These are phyloP conservation scores for Gelatoporia subvermispora DNA, from an alignment of 768 basidiomycete genomes.

Conservation along the genomic window DNA sequence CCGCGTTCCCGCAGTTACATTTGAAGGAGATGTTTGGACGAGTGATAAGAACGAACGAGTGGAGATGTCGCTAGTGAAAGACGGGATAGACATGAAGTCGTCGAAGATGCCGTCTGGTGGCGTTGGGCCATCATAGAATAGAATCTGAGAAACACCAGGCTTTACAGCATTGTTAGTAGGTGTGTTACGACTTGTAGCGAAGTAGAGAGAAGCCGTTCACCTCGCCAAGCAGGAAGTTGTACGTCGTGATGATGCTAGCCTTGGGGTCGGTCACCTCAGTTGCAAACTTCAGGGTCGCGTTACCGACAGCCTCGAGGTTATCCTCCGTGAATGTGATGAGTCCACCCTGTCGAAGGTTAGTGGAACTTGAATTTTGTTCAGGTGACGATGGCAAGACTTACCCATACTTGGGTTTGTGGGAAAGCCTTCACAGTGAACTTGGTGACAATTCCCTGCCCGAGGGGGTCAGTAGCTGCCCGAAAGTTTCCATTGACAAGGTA, in stretches of 20 bases:
- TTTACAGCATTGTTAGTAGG: background rate
- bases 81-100: conserved; percentile 42
- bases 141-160: conserved; percentile 17
- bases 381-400: conserved; percentile 25
- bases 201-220: conserved; percentile 22
- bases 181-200: too few species aligned
- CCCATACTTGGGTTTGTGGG: conserved; percentile 58
- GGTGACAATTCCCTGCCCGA: conserved; percentile 54
- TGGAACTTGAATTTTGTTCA: background rate
- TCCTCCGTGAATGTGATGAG: conserved; percentile 28
- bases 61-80: conserved; percentile 31
- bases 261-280: conserved; percentile 44
- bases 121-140: conserved; percentile 58
- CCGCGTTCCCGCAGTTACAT: background rate
- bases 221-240: conserved; percentile 30
- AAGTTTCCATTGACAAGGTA: conserved; percentile 3
- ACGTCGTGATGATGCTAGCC: conserved; percentile 44
- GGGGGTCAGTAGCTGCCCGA: background rate
- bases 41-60: conserved; percentile 39
- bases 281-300: conserved; percentile 38
- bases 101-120: conserved; percentile 49
- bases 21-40: conserved; percentile 30
- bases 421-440: conserved; percentile 48
- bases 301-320: conserved; percentile 18
- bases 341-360: conserved; percentile 39